A percentile compares a stretch with the other conserved stretches of the same genome.
phyloP scores from a whole-genome alignment of 305 asterid genomes.

The Nicotiana rustica region DNA sequence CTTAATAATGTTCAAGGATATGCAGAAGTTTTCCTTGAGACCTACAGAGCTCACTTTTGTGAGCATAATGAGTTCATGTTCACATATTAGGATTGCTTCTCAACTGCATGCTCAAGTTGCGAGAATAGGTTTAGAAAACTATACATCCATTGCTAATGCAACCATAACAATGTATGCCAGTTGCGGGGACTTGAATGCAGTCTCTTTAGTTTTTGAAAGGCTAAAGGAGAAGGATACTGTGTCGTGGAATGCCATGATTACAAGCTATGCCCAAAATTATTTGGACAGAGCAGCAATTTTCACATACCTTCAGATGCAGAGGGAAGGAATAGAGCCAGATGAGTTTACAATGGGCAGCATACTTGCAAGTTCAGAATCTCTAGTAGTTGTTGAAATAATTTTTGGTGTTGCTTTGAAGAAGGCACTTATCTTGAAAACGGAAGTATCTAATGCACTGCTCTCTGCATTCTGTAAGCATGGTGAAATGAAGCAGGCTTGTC shows the following conservation, averaged over 20 bases:
- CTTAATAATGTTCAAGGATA: slow-evolving; percentile 59
- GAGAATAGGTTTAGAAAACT: slow-evolving; percentile 60
- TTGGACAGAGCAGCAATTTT: slow-evolving; percentile 52
- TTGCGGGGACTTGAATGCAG: slow-evolving; percentile 56
- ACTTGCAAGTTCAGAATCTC: slow-evolving; percentile 56
- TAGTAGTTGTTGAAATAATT: slow-evolving; percentile 60
- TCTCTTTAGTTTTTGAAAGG: slow-evolving; percentile 52
- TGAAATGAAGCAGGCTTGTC: slow-evolving; percentile 54
- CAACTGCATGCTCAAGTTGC: slow-evolving; percentile 68
- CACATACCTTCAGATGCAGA: slow-evolving; percentile 66
- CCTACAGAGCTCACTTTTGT: slow-evolving; percentile 77
- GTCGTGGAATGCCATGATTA: slow-evolving; percentile 82
- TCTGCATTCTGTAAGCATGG: slow-evolving; percentile 66
- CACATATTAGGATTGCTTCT: slow-evolving; percentile 43
- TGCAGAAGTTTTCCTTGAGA: slow-evolving; percentile 55
- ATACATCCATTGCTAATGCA: slow-evolving; percentile 71
- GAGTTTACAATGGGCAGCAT: slow-evolving; percentile 81
- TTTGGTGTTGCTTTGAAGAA: slow-evolving; percentile 61
- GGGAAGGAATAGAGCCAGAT: slow-evolving; percentile 64
- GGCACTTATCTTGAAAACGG: slow-evolving; percentile 62
- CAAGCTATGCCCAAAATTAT: slow-evolving; percentile 60
- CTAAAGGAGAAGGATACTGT: slow-evolving; percentile 60
- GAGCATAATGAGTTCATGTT: slow-evolving; percentile 72
- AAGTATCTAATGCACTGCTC: slow-evolving; percentile 76
- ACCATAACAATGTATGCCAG: slow-evolving; percentile 77